Conservation (phyloP, 805 yeast genomes). For the Candida maesae region DNA sequence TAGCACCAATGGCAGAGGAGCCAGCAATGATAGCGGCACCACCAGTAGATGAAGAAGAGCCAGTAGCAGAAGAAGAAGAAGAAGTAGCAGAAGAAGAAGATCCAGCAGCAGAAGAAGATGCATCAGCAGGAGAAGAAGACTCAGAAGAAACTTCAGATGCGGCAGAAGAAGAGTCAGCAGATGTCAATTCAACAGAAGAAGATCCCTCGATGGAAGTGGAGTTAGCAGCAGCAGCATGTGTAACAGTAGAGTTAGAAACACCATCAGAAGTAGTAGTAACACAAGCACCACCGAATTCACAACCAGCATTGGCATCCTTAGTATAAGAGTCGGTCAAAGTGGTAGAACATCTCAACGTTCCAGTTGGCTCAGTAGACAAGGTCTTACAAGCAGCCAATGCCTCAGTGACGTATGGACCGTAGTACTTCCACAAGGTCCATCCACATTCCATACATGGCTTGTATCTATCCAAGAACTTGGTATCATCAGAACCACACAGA, state of each 20-base stretch:
- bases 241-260: constrained; percentile 12
- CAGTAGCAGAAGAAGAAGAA: constrained; percentile 13
- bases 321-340: constrained; percentile 22
- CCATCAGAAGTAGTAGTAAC: constrained; percentile 5
- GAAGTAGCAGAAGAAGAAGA: constrained; percentile 10
- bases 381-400: constrained; percentile 32
- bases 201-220: constrained; percentile 13
- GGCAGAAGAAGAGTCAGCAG: constrained; percentile 4
- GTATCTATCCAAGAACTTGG: constrained; percentile 28
- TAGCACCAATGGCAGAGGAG: constrained; percentile 15
- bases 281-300: constrained; percentile 20
- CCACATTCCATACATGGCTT: constrained; percentile 37
- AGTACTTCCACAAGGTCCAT: constrained; percentile 38
- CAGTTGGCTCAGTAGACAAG: constrained; percentile 35
- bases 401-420: constrained; percentile 29
- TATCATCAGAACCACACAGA: constrained; percentile 28
- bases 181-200: constrained; percentile 3
- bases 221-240: constrained; percentile 11
- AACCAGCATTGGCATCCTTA: constrained; percentile 18
- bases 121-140: constrained; percentile 11
- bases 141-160: constrained; percentile 11
- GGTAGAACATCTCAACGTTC: constrained; percentile 30
- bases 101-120: constrained; percentile 11
- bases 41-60: constrained; percentile 12
- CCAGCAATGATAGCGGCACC: constrained; percentile 17